phyloP scores from a whole-genome alignment of 2,329 filamentous ascomycete genomes.

The Neoascochyta sp. region DNA sequence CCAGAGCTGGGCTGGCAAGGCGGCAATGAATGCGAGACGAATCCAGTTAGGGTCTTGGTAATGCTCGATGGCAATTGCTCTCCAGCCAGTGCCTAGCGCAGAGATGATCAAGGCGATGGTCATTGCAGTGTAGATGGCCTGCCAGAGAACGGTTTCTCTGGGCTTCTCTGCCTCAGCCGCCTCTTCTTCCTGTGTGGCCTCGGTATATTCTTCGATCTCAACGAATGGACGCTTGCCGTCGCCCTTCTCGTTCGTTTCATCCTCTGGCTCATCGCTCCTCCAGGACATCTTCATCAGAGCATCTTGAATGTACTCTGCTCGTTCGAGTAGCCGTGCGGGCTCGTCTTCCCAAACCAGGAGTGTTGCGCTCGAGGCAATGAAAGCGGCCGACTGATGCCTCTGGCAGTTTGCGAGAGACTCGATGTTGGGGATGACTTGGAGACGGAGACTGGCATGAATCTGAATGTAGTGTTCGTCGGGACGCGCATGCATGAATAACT shows the following conservation, averaged over 20 bases:
- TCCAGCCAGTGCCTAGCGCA: conserved; percentile 57
- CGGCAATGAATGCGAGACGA: conserved; percentile 53
- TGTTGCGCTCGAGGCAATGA: conserved; percentile 66
- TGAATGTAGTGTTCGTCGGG: conserved; percentile 55
- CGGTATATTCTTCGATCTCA: conserved; percentile 13
- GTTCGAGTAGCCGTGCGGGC: conserved; percentile 63
- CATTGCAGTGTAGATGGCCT: conserved; percentile 51
- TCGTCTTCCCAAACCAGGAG: conserved; percentile 83
- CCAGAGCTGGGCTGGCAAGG: conserved; percentile 56
- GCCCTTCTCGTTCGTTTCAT: conserved; percentile 39
- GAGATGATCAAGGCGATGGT: conserved; percentile 53
- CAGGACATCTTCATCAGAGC: conserved; percentile 72
- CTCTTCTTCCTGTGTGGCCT: conserved; percentile 22
- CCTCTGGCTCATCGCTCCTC: conserved; percentile 47
- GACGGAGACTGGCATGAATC: conserved; percentile 54
- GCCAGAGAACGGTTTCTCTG: conserved; percentile 54
- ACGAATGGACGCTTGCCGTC: conserved; percentile 20
- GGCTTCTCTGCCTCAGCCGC: conserved; percentile 20
- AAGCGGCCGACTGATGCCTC: conserved; percentile 78
- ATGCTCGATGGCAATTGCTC: conserved; percentile 53
- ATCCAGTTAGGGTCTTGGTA: conserved; percentile 52
- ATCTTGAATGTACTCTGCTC: conserved; percentile 69
- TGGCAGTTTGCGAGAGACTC: conserved; percentile 57
- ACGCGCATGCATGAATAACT: conserved; percentile 53
- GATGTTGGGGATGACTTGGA: conserved; percentile 61